Conservation (phyloP, 257 asterid species). For the Gardenia jasminoides region DNA sequence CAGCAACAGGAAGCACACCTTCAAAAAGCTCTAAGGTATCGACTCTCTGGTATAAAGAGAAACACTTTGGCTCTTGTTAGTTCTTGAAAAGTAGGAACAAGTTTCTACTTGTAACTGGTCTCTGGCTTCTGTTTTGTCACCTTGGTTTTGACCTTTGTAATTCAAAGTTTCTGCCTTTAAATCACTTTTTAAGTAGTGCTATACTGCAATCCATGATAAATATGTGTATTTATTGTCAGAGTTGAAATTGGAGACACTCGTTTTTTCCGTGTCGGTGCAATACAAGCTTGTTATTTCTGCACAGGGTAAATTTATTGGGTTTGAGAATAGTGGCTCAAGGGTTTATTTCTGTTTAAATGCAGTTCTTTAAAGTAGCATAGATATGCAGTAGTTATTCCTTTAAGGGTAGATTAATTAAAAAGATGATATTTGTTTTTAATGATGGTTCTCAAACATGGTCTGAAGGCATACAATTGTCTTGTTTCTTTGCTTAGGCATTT, state of each 20-base stretch:
- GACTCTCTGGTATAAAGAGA: conserved; percentile 1
- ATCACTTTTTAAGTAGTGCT: not conserved
- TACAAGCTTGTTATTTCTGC: not conserved
- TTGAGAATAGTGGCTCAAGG: not conserved
- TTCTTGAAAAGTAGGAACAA: not conserved
- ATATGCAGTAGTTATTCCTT: not conserved
- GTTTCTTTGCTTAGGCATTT: not conserved
- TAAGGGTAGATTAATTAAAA: not conserved
- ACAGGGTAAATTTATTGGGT: not conserved
- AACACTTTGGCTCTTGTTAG: not conserved
- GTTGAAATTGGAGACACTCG: not conserved
- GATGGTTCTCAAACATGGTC: not conserved
- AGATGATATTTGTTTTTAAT: not conserved
- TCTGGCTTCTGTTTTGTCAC: not conserved
- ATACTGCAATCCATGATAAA: not conserved
- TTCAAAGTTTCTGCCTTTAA: not conserved
- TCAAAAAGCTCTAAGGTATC: conserved; percentile 72
- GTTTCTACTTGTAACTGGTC: not conserved
- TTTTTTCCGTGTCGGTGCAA: not conserved
- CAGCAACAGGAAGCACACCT: conserved; percentile 52
- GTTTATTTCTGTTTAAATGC: not conserved
- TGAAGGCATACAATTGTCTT: not conserved
- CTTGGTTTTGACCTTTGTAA: not conserved
- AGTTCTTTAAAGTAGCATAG: not conserved
- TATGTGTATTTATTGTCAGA: not conserved